Conservation (phyloP, 768 basidiomycete genomes). For the Leucosporidium yakuticum region DNA sequence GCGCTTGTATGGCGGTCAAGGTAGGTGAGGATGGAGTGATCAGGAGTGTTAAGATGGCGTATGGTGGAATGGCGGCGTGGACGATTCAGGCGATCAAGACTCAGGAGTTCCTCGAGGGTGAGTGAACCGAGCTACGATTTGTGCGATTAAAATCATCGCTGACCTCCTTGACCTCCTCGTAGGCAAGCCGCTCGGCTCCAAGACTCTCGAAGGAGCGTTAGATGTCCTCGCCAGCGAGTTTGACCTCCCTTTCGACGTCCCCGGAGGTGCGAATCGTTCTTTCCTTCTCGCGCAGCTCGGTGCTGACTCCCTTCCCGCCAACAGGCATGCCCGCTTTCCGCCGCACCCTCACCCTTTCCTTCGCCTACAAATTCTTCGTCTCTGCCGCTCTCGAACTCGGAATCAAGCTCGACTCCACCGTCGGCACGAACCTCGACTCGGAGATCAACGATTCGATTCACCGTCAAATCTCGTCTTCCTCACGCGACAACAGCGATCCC, state of each 20-base stretch:
- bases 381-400: conserved; percentile 15
- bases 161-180: neutral
- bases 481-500: conserved; percentile 37
- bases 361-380: conserved; percentile 38
- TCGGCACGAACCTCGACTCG: conserved; percentile 6
- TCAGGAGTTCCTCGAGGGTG: conserved; percentile 26
- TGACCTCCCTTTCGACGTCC: conserved; percentile 34
- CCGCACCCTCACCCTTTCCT: conserved; percentile 36
- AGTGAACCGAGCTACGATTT: neutral
- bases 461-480: conserved; percentile 22
- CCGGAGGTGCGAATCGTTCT: conserved; percentile 18
- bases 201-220: conserved; percentile 34
- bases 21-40: conserved; percentile 13
- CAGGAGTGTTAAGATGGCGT: conserved; percentile 25
- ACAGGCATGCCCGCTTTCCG: conserved; percentile 36
- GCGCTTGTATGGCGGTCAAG: conserved; percentile 24
- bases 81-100: conserved; percentile 33
- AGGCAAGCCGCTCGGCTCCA: conserved; percentile 24
- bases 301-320: no score
- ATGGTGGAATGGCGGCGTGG: conserved; percentile 39
- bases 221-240: conserved; percentile 33
- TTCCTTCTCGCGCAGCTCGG: no score
- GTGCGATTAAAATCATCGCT: no score
- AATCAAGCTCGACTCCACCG: conserved; percentile 12
- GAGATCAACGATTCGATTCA: conserved; percentile 30